Evolutionary conservation across 1,139 yeast genomes (phyloP), one percentile per base, ranked within the genome.

Genomic region (Nematodospora anomalae): DNA sequence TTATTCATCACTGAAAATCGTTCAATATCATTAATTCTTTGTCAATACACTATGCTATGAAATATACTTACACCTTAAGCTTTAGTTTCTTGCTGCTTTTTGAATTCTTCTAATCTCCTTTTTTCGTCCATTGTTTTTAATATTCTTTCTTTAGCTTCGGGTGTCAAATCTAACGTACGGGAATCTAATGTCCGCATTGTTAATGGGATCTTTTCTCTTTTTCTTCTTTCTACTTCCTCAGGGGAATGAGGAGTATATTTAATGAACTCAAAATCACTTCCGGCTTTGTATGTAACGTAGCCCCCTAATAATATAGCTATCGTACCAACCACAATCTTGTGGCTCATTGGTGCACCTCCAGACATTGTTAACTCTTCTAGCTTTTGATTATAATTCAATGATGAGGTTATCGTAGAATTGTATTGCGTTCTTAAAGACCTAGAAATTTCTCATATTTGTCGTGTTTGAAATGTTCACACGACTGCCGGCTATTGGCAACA

Each of bases 131-230:
- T 48, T 44, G 22, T 53, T 42, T 40, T 57, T 57, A 36, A 53
- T 58, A 58, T 40, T 31, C 67, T 46, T 38, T 59, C 63, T 44
- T 67, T 66, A 4, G 74, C 76, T 43, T 71, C 75, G 0, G 73
- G 73, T 2, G 67, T 70, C 40, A 66, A 69, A 24, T 69, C 70
- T 46, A 70, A 57, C 0, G 74, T 67, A 15, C 67, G 46, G 2
- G 64, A 52, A 11, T 69, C 73, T 36, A 58, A 46, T n/a, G 60
- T 55, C 32, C 50, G 60, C 50, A 70, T 58, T 15, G 49, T 35
- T 28, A 65, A 37, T 1, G 67, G 65, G 3, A 58, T 42, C 16
- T 63, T 53, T 29, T 70, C 73, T 36, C 49, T 46, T 42, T 60
- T 60, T 36, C 75, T 51, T 32, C 65, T 45, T 41, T 66, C 73